Evolutionary conservation across 345 rosid species (phyloP), one percentile per base, ranked within the genome.

Genomic region (Corymbia maculata): DNA sequence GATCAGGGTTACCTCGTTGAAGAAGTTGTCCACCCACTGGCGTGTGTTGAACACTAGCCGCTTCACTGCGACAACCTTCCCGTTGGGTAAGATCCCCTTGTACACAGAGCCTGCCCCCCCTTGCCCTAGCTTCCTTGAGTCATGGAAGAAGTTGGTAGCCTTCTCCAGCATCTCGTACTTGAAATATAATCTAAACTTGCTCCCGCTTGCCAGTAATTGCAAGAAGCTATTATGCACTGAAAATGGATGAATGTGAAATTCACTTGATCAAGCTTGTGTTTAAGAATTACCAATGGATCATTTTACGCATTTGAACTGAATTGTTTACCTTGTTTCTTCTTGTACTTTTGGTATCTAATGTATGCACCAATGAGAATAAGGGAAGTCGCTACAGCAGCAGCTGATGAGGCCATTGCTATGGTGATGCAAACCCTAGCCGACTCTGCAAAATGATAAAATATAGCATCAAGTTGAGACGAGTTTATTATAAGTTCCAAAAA

Each of bases 11-110:
- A 95, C 97, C 92, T 97, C 98, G 79, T 96, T 96, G 88, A 95
- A 97, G 94, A 97, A 97, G 53, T 94, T 93, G 89, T 95, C 98
- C 13, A 89, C 98, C 97, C 98, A 95, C 70, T 95, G 97, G n/a
- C 93, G 89, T 2, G 95, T 92, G 86, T 91, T 96, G 82, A 93
- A 94, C 89, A 93, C 92, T 85, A 97, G 88, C 86, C 94, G 92
- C 86, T 97, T 97, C 53, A 97, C 97, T 0, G 95, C 97, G 36
- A 97, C 90, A 13, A 85, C 88, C 89, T 92, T 95, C n/a, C 98
- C 97, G 89, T 93, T 92, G 5, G 95, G 95, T 30, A 97, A 96
- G 87, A 89, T 89, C 82, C 97, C 99, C 88, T 93, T 96, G 91
- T 91, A 97, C 24, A 97, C 97, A 70, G 96, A 94, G 64, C 95